These are phyloP conservation scores for Jamesozyma rosinii DNA, from an alignment of 805 yeast species.

Conservation along the genomic window DNA sequence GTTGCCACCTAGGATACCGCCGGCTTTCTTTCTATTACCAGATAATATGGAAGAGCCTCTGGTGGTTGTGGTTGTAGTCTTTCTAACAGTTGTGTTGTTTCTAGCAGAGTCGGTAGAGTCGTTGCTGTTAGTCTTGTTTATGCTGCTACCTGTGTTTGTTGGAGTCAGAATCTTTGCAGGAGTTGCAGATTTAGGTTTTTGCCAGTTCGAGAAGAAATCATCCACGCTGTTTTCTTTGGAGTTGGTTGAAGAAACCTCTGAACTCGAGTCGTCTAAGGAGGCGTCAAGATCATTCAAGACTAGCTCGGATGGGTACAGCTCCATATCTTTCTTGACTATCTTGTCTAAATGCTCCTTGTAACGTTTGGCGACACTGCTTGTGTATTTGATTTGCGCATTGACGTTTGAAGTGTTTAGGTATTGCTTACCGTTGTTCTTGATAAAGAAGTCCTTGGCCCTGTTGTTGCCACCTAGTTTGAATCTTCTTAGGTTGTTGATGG, in stretches of 20 bases:
- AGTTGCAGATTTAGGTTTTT: slow-evolving; percentile 52
- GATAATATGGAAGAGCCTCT: slow-evolving; percentile 14
- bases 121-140: neutral
- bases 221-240: slow-evolving; percentile 46
- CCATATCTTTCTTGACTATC: slow-evolving; percentile 57
- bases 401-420: slow-evolving; percentile 40
- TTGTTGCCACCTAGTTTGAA: slow-evolving; percentile 93
- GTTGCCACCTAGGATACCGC: slow-evolving; percentile 5
- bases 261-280: slow-evolving; percentile 17
- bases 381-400: slow-evolving; percentile 71
- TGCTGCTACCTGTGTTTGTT: neutral
- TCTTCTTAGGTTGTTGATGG: slow-evolving; percentile 76
- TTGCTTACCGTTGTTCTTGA: slow-evolving; percentile 78
- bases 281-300: slow-evolving; percentile 35
- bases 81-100: neutral
- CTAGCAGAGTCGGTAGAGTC: neutral
- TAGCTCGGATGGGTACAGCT: slow-evolving; percentile 61
- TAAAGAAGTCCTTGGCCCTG: slow-evolving; percentile 70
- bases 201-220: slow-evolving; percentile 89
- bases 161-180: slow-evolving; percentile 9
- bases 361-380: slow-evolving; percentile 65
- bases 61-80: neutral
- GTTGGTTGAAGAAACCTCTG: slow-evolving; percentile 24
- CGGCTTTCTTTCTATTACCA: slow-evolving; percentile 22
- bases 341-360: slow-evolving; percentile 74